Conservation (phyloP, 106 monocot species). For the Dendrobium huoshanense region DNA sequence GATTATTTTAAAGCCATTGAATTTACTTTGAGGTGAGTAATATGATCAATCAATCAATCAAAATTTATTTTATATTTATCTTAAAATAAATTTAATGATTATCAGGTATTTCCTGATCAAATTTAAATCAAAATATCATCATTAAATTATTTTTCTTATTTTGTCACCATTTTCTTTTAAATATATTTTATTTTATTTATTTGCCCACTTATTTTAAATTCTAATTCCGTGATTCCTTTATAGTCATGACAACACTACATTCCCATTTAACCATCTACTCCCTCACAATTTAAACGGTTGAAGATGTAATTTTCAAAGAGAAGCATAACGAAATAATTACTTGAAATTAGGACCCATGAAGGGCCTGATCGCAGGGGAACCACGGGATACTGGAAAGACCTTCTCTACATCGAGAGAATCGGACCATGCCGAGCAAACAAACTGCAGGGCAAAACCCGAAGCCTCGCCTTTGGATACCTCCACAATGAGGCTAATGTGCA, state of each 20-base stretch:
- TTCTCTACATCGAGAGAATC: constrained; percentile 63
- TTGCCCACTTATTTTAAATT: not conserved
- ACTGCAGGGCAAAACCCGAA: constrained; percentile 27
- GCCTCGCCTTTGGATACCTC: constrained; percentile 43
- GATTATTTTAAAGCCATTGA: not conserved
- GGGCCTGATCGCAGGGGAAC: constrained; percentile 9
- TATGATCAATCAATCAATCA: not conserved
- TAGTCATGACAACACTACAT: not conserved
- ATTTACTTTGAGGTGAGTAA: not conserved
- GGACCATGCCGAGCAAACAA: constrained; percentile 70
- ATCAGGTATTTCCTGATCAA: no score
- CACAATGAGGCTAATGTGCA: constrained; percentile 58
- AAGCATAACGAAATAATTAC: constrained; percentile 14
- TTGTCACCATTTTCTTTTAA: not conserved
- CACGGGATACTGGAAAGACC: constrained; percentile 31
- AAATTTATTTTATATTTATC: no score
- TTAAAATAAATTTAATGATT: no score
- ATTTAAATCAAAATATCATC: no score
- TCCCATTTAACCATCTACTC: not conserved
- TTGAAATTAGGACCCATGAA: constrained; percentile 51
- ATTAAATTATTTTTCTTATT: no score
- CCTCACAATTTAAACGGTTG: not conserved
- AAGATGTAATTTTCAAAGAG: not conserved
- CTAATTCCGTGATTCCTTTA: no score
- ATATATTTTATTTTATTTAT: not conserved